Base-by-base conservation (phyloP, 768 basidiomycete genomes). In the Paxillus involutus region DNA sequence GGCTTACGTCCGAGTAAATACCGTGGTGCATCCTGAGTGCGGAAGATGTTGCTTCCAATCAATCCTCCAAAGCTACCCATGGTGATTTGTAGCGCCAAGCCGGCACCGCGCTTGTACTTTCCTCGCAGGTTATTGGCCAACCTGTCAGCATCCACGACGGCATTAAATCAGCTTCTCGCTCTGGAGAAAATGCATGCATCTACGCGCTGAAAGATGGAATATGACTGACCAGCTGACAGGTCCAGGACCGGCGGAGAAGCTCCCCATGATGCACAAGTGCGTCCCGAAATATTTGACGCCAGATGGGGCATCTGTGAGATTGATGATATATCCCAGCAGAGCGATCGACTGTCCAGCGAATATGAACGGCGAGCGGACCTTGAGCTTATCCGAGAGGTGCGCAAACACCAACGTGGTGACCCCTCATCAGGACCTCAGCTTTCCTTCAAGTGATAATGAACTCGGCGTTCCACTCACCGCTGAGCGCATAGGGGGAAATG, bases 201-300 rank as follows among this genome's bases (percentile, higher is more conserved):
- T 10, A 12, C 11, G 10, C 33, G 11, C 9, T n/a, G 7, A 8
- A 24, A 13, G 4, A 6, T 1, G 2, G 32, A 42, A 30, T 17
- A 21, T 5, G 24, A 60, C 73, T 12, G 44, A 85, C 86, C 87
- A 89, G 19, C 83, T 75, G 13, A 86, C 71, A 1, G 84, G 64
- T 10, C 82, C 85, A 13, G 88, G 85, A 57, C 84, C 77, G 0
- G 76, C 72, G 56, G 85, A 21, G 21, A 21, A 88, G 39, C 76
- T 76, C n/a, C 88, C 88, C 1, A 75, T 73, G 7, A 88, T 85
- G 24, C 79, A 77, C 51, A 89, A 80, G 74, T 85, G 89, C 0
- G 82, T 87, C 1, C 86, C 88, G 57, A 88, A 85, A 65, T 89
- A 89, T 68, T 89, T 88, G 29, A 73, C 81, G 0, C 84, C 82